A percentile compares a stretch with the other conserved stretches of the same genome.
Evolutionary conservation across 148 eudicot genomes (phyloP).

Genomic region (Camellia granthamiana): DNA sequence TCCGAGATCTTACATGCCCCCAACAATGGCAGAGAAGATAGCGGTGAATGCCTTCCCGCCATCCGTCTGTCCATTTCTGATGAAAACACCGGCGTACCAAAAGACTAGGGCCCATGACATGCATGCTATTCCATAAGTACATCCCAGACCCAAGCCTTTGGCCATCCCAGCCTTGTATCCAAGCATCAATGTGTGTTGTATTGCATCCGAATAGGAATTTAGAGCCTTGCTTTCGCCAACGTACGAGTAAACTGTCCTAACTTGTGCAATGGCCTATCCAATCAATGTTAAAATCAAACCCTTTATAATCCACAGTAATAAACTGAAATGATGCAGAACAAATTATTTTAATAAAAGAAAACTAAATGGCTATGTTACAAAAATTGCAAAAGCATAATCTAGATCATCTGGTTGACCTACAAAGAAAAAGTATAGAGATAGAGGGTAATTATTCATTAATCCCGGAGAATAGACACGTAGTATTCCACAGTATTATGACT

Average conservation of each 20-base stretch:
- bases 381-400: not conserved
- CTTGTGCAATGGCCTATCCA: slow-evolving; percentile 92
- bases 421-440: not conserved
- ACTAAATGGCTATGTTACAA: not conserved
- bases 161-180: slow-evolving; percentile 99
- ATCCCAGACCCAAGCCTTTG: slow-evolving; percentile 94
- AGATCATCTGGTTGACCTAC: not conserved
- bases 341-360: not conserved
- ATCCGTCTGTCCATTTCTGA: slow-evolving; percentile 95
- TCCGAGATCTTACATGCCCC: slow-evolving; percentile 84
- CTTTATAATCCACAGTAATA: not conserved
- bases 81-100: slow-evolving; percentile 99
- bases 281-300: not conserved
- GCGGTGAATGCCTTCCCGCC: slow-evolving; percentile 99
- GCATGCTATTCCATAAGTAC: slow-evolving; percentile 99
- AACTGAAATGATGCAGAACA: not conserved
- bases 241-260: slow-evolving; percentile 92
- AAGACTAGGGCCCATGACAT: slow-evolving; percentile 99
- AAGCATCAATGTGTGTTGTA: slow-evolving; percentile 85
- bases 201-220: slow-evolving; percentile 86
- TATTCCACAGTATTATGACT: too few species aligned
- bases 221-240: slow-evolving; percentile 93
- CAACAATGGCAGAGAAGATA: slow-evolving; percentile 97
- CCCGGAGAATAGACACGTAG: too few species aligned
- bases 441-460: too few species aligned